Evolutionary conservation across 1,284 basidiomycete species (phyloP), one percentile per base, ranked within the genome.

Genomic region (Ganoderma boninense): DNA sequence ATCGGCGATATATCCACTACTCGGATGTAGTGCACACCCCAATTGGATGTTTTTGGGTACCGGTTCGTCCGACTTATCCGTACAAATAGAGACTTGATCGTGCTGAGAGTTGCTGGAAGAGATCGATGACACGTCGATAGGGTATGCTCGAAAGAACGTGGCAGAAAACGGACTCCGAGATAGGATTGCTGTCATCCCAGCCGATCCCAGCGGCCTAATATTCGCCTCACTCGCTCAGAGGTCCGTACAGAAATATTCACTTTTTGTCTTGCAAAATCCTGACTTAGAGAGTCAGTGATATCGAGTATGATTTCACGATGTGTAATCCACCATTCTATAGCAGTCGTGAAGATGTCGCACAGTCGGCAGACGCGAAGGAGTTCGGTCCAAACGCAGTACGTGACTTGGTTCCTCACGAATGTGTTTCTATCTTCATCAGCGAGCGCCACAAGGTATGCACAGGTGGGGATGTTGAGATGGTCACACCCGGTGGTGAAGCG

Each of bases 281-380:
- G 54, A 52, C 18, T 4, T 1, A 2, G 49, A 2, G 49, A n/a
- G 11, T 2, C 7, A 70, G 73, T 13, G 84, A 69, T 35, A 26
- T 29, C 40, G 80, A 85, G 29, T 89, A 88, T 79, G 87, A 90
- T 69, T 95, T 97, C 74, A 90, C 90, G 0, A 95, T 99, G 90
- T 98, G 97, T 82, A 99, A 99, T 78, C 97, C 97, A 0, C 97
- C 97, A 0, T 99, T 99, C 81, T 99, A 97, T 78, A 79, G 83
- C 16, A 94, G 90, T 65, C 76, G 79, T 0, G 87, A 90, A 29
- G 97, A 99, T 68, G 87, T 97, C 5, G 75, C 77, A 0, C 80
- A 82, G 1, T 90, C 90, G 2, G 88, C 89, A 0, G 86, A 86
- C 23, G 81, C 82, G 7, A 97, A 98, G 76, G 87, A 87, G 57